Evolutionary conservation across 2,329 filamentous ascomycete species (phyloP), one percentile per base, ranked within the genome.

Genomic region (Pseudogymnoascus sp.): DNA sequence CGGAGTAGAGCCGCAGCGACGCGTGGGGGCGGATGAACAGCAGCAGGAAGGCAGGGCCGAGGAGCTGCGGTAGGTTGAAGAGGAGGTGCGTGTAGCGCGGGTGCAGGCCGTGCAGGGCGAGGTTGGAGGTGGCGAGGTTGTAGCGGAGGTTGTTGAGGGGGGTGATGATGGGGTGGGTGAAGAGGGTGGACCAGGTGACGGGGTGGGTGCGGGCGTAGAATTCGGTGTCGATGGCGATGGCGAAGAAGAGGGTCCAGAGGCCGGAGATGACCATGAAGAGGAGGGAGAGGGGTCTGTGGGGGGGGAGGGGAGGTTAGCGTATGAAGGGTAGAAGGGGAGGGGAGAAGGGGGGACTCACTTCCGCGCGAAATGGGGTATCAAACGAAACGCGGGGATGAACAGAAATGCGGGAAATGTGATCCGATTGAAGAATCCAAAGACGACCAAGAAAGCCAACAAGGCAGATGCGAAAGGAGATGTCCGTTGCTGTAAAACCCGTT

Each of bases 331-430:
- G 23, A 23, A 23, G 2, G 23, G 19, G 25, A 25, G 4, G 23
- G 23, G 4, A 5, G 23, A 25, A 25, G 4, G 23, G 61, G 34
- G 21, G 25, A 78, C 85, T 73, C 77, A 95, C 90, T 88, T 93
- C 75, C 87, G 86, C 75, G 85, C 78, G 73, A 96, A 95, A 79
- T 96, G 90, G 68, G 92, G 92, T 75, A 98, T 80, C 73, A 99
- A 81, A 73, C 87, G 88, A 73, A 96, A 79, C 37, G 89, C 88
- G 62, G 95, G 93, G 73, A 97, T 85, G 65, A 96, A 75, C 67
- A 99, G 78, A 75, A 96, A 99, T 13, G 93, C 93, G 54, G 93
- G 93, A 75, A 98, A 98, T 8, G 95, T 99, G 72, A 98, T 97
- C 69, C 95, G 87, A 77, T 98, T 99, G 78, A 99, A 99, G 65